Evolutionary conservation across 2,329 filamentous ascomycete genomes (phyloP), one percentile per base, ranked within the genome.

Genomic region (Phoma sp.): DNA sequence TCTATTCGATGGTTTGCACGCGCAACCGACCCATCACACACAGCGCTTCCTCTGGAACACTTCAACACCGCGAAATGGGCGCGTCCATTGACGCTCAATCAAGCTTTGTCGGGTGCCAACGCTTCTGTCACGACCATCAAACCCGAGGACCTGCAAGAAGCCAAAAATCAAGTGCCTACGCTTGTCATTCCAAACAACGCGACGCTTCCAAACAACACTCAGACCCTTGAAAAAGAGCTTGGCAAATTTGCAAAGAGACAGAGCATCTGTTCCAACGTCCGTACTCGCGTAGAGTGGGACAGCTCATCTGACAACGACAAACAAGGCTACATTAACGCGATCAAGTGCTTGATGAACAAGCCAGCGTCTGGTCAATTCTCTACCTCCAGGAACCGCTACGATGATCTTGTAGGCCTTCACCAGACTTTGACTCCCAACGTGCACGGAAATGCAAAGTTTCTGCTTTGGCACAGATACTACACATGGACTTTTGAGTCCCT

Each of bases 391-490:
- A 72, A 59, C 43, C 67, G 69, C 4, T 74, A 74, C 43, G 72
- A 74, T 44, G 72, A 74, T 33, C 37, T 73, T 4, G 69, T 73
- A 17, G 65, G 67, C 4, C 62, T 74, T 22, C 72, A 74, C 55
- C 72, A 74, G 48, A 55, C 32, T 1, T 50, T 72, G n/a, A 74
- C 71, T 1, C 66, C 65, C 25, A 71, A 69, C 21, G 69, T 74
- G 1, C 72, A 74, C 46, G 58, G 58, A 22, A 74, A 68, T 48
- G 38, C 58, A 38, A 74, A 73, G 41, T 78, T 78, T 68, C 61
- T 78, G 33, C 62, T 77, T 19, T 80, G 78, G 77, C 77, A 80
- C 66, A 70, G 78, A 21, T 77, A 77, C 65, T 76, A 67, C 62
- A 59, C 70, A 17, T 75, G 78, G 68, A 64, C 67, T 1, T 79